Percentiles rank a stretch among this genome's conserved stretches.
These are phyloP conservation scores for Casuarina equisetifolia DNA, from an alignment of 306 rosid species.

Conservation along the genomic window DNA sequence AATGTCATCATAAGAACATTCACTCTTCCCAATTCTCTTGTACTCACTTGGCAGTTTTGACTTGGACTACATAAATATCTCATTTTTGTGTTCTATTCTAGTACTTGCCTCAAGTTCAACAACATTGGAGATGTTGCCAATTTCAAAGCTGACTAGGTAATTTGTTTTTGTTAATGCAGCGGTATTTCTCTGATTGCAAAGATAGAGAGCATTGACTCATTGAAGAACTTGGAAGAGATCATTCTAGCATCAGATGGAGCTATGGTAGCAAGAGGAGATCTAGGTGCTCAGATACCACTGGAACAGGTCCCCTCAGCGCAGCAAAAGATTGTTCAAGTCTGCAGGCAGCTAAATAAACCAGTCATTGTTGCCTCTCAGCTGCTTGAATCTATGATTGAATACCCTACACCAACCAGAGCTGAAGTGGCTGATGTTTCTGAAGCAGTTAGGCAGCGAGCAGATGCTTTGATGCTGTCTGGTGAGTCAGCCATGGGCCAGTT, in stretches of 20 bases:
- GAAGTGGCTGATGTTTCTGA: conserved; percentile 99
- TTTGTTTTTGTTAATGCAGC: conserved; percentile 45
- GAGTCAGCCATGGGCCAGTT: conserved; percentile 99
- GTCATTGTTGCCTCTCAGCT: conserved; percentile 98
- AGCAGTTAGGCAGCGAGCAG: conserved; percentile 98
- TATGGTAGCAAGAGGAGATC: conserved; percentile 99
- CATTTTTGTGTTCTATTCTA: not conserved
- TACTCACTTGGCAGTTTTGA: no score
- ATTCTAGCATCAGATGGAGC: conserved; percentile 93
- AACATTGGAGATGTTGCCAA: conserved; percentile 13
- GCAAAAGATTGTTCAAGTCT: conserved; percentile 86
- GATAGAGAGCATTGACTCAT: conserved; percentile 94
- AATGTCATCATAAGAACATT: conserved; percentile 2
- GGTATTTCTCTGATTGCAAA: conserved; percentile 86
- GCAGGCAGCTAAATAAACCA: conserved; percentile 94
- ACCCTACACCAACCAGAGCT: conserved; percentile 98
- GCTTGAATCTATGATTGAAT: conserved; percentile 98
- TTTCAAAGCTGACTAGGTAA: conserved; percentile 6
- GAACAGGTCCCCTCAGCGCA: conserved; percentile 98
- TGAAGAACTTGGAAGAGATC: conserved; percentile 94
- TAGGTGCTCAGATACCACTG: conserved; percentile 97
- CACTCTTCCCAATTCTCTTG: not conserved
- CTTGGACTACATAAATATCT: not conserved
- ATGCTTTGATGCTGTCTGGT: conserved; percentile 99
- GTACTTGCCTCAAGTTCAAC: conserved; percentile 9